Evolutionary conservation across 2,329 filamentous ascomycete genomes (phyloP).

Genomic region (Trichoderma asperellum): DNA sequence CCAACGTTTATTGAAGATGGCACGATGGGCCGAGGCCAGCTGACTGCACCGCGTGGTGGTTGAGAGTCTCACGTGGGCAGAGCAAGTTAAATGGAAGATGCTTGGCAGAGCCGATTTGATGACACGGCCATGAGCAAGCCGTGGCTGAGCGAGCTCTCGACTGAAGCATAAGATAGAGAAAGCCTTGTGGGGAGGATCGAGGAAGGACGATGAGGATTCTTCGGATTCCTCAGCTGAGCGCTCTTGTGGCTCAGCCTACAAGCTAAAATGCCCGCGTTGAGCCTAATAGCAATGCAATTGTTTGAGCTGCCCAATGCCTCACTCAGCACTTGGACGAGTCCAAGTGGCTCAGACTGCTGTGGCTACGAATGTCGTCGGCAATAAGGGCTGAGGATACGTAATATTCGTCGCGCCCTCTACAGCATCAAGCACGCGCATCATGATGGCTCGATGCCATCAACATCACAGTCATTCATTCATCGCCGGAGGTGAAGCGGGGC

Average conservation of each 20-base stretch:
- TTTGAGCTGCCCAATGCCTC: background rate
- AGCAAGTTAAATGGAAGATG: background rate
- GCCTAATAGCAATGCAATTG: background rate
- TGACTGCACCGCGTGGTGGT: slow-evolving; percentile 20
- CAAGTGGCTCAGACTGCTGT: background rate
- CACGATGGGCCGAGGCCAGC: slow-evolving; percentile 3
- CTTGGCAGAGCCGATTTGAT: background rate
- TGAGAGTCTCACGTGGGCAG: slow-evolving; percentile 12
- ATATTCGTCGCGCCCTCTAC: background rate
- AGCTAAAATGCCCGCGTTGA: background rate
- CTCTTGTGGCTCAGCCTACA: background rate
- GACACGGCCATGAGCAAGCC: background rate
- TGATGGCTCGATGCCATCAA: background rate
- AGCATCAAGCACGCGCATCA: background rate
- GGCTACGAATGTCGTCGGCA: background rate
- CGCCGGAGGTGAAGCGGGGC: slow-evolving; percentile 12
- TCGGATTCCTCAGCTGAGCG: background rate
- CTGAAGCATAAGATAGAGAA: background rate
- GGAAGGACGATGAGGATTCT: background rate
- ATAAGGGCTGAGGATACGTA: background rate
- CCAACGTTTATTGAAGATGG: background rate
- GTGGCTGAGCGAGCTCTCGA: background rate
- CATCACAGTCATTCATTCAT: background rate
- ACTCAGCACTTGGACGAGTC: background rate
- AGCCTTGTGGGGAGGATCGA: background rate